Percentiles rank a stretch among this genome's conserved stretches.
Conservation (phyloP, 164 flowering plant genomes). For the Vitis rotundifolia region DNA sequence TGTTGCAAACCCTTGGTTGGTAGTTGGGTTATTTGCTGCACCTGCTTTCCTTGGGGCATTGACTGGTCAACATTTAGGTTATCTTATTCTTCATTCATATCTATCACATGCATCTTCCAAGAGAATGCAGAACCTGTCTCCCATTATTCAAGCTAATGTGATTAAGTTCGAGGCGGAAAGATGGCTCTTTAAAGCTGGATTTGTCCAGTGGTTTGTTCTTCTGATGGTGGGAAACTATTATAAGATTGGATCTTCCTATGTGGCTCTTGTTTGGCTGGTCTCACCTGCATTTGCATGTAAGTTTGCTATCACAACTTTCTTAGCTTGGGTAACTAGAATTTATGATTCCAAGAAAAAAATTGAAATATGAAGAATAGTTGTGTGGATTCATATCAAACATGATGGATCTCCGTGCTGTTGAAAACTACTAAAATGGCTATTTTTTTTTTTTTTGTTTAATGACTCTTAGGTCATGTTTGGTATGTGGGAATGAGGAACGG, state of each 20-base stretch:
- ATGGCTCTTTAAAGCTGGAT: conserved; percentile 91
- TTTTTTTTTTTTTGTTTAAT: too few relatives aligned
- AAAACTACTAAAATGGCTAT: too few relatives aligned
- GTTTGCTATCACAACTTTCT: conserved; percentile 19
- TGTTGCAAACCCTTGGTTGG: conserved; percentile 80
- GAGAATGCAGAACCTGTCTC: conserved; percentile 35
- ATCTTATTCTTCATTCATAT: conserved; percentile 51
- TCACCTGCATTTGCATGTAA: conserved; percentile 94
- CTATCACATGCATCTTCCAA: conserved; percentile 40
- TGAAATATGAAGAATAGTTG: neutral
- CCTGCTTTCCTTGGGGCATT: conserved; percentile 91
- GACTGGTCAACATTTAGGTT: conserved; percentile 83
- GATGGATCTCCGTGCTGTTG: neutral
- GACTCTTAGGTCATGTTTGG: too few relatives aligned
- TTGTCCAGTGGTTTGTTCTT: conserved; percentile 79
- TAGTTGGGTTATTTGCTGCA: conserved; percentile 77
- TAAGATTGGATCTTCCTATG: conserved; percentile 76
- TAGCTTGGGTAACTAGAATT: neutral
- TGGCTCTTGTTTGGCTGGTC: conserved; percentile 86
- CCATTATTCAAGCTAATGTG: conserved; percentile 37
- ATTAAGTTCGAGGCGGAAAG: conserved; percentile 86
- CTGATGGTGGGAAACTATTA: conserved; percentile 64
- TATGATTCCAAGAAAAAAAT: too few relatives aligned
- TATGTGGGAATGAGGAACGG: too few relatives aligned
- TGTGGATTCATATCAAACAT: neutral